Base-by-base conservation (phyloP, 768 basidiomycete species). In the Leucocoprinus birnbaumii region DNA sequence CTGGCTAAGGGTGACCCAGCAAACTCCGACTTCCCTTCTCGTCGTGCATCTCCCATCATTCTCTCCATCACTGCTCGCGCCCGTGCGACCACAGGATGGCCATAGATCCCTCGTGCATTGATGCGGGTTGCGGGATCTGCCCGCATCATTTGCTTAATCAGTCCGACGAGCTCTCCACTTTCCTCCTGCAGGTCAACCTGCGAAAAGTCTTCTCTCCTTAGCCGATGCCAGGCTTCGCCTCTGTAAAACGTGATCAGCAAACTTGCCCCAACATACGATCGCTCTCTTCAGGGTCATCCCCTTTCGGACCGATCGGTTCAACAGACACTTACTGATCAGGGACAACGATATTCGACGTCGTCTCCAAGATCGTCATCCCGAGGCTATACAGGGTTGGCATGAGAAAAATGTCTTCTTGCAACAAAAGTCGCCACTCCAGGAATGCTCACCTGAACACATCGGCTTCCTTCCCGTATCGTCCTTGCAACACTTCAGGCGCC, bases 321-420 rank as follows among this genome's bases (percentile, higher is more conserved):
- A 34, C 4, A 58, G 58, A 59, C 53, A 84, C 94, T 78, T 66
- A 92, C 93, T 90, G 94, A 73, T 94, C 94, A 71, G 97, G 97
- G 44, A 99, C 92, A 49, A 97, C 84, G 64, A 98, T 94, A 66
- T 99, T 99, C 59, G 92, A 83, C 50, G 95, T 90, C 52, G 92
- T 87, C 78, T 99, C 97, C 51, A 99, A 82, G 73, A 98, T 85
- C 59, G 91, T 90, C 82, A 98, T 91, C 53, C 97, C 97, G 67
- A 99, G 82, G 73, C 95, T 95, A 67, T 51, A 63, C 59, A 56
- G 31, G 46, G 41, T 58, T 62, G 68, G 71, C 72, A 70, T 82
- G 73, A 80, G 75, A 74, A n/a, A n/a, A 71, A 55, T 18, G 26
- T 42, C 38, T n/a, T 9, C 47, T 51, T 56, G 57, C 37, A 35